Base-by-base conservation (phyloP, 2,329 filamentous ascomycete genomes). In the Blastomyces parvus region DNA sequence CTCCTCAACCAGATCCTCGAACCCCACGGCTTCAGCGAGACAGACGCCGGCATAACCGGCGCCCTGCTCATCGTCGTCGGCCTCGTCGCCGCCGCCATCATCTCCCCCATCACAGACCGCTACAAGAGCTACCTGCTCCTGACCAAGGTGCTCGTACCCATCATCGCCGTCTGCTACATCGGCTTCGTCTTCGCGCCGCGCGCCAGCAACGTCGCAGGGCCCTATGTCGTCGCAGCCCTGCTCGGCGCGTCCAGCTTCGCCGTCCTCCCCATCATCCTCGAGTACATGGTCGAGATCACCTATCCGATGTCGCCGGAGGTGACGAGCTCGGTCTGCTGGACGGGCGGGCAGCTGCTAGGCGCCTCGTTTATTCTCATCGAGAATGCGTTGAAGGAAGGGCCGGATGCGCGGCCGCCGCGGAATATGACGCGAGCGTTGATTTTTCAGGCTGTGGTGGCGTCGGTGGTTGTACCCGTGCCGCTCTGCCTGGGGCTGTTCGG, bases 31-130 rank as follows among this genome's bases (percentile, higher is more conserved):
- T 96, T 91, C 82, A 83, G 80, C 64, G 88, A 96, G 73, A 88
- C 88, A 67, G 83, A 96, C 63, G 90, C 93, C 27, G 94, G 94
- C 42, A 92, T 97, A 70, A 91, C 88, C 13, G 94, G 94, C 67
- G 94, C 89, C 0, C 76, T 97, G 9, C 83, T 97, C 42, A 97
- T 97, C 72, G 82, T 96, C 57, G 89, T 94, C 61, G 94, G 94
- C 9, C 85, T 99, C 1, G 81, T 95, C 55, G 76, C 84, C 4
- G 83, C 91, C 0, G 94, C 91, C 17, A 80, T 96, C 65, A 82
- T 86, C 0, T 90, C 88, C 0, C 93, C 93, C 0, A 81, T 97
- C 68, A 84, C 96, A 66, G 94, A 97, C 78, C 85, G 88, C 61
- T 92, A 87, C 63, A 95, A 97, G 75, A 80, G 84, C 33, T 96